Base-by-base conservation (phyloP, 352 stramenopile genomes). In the Phytophthora pini region DNA sequence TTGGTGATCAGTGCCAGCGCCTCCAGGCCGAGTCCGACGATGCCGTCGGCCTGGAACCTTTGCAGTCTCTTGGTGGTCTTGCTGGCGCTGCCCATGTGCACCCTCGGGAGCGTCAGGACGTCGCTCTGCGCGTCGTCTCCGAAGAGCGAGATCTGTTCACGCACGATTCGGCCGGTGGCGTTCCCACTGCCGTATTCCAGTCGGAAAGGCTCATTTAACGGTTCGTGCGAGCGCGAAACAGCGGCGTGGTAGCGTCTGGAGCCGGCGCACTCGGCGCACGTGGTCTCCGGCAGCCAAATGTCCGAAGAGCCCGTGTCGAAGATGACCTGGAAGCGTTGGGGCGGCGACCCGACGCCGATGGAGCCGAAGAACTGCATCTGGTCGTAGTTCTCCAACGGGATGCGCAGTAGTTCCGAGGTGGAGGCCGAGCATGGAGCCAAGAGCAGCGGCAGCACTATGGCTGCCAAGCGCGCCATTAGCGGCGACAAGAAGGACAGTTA, bases 261-360 rank as follows among this genome's bases (percentile, higher is more conserved):
- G 38, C 75, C 76, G 5, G 81, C 72, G 49, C 83, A 92, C 31
- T 75, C 70, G 2, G 29, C 52, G 46, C 83, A 92, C 10, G 54
- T 24, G 4, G 56, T 57, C 12, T 77, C 75, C 2, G 81, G 77
- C 3, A 92, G 54, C 83, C 83, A 92, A 12, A 89, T 72, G 56
- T 92, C 83, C 56, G 77, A 89, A 1, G 82, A 91, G 27, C 84
- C 84, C 8, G 84, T 93, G 70, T 93, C 84, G 56, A 93, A 93
- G 72, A 91, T 90, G 51, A 93, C 80, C 36, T 74, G 73, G 55
- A 93, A 90, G 11, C 72, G 57, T 48, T 91, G 82, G 10, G 80
- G 75, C 26, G 84, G 84, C 27, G 84, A 78, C 40, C 84, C 84
- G 15, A 93, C 68, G 48, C 69, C 68, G 24, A 93, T 76, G 27